phyloP scores from a whole-genome alignment of 768 basidiomycete species.

The Macrolepiota dolichaula region DNA sequence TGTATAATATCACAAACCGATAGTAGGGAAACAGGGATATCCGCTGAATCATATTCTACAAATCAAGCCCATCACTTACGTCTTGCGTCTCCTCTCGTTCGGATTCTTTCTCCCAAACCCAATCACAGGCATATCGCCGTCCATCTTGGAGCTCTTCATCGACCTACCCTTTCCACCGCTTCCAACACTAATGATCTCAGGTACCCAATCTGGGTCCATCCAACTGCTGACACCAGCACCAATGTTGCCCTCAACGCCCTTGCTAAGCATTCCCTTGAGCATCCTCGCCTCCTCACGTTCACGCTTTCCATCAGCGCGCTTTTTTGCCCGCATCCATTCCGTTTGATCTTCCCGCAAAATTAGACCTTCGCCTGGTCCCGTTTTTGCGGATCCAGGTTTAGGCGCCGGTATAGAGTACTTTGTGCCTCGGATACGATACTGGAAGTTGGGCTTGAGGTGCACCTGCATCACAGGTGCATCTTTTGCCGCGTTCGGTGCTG shows the following conservation, averaged over 20 bases:
- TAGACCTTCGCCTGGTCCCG: conserved; percentile 75
- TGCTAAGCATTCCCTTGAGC: conserved; percentile 56
- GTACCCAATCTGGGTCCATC: conserved; percentile 96
- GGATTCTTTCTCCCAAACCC: conserved; percentile 90
- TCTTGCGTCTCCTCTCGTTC: conserved; percentile 66
- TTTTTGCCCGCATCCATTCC: conserved; percentile 82
- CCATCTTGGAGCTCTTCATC: conserved; percentile 44
- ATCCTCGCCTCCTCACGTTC: conserved; percentile 78
- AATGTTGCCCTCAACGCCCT: conserved; percentile 43
- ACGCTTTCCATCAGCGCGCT: conserved; percentile 67
- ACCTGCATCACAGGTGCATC: conserved; percentile 73
- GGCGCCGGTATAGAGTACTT: conserved; percentile 91
- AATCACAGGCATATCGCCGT: conserved; percentile 75
- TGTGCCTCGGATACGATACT: conserved; percentile 88
- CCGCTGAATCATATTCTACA: background rate
- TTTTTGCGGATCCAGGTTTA: conserved; percentile 84
- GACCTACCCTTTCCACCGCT: conserved; percentile 70
- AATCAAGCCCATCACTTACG: conserved; percentile 38
- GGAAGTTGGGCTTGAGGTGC: conserved; percentile 95
- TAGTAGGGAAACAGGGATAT: conserved; percentile 1
- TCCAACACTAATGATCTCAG: conserved; percentile 69
- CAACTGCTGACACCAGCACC: conserved; percentile 67
- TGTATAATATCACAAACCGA: conserved; percentile 5
- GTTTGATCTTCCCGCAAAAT: conserved; percentile 92
- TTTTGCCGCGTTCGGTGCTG: conserved; percentile 57